Evolutionary conservation across 2,329 filamentous ascomycete genomes (phyloP), one percentile per base, ranked within the genome.

Genomic region (Penicillium sp.): DNA sequence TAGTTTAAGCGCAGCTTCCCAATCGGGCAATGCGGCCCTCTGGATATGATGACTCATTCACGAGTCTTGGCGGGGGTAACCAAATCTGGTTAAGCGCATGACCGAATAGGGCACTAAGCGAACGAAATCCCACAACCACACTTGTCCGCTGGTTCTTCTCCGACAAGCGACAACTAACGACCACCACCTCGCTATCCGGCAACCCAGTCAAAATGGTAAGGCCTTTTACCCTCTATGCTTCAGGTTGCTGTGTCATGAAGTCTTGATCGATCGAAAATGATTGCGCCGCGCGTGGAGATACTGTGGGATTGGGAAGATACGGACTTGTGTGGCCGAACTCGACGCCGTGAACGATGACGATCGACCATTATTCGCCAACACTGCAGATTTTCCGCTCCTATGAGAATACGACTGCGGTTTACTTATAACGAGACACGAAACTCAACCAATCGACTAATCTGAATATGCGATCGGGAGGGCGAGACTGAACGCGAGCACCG

Each of bases 201-300:
- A 78, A 77, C 68, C 76, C 76, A 77, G 77, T 78, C 77, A 80
- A 79, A 78, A 80, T 80, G 78, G 78, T 80, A 80, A 79, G 78
- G 61, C 52, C 59, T 45, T 57, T 66, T 55, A 52, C 30, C 30
- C 30, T 33, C 30, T 60, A 48, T 59, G 25, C 65, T 64, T 51
- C 60, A 64, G 61, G 57, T 61, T 69, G 64, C 65, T 67, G 62
- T 66, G 58, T 60, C 53, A 52, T 60, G 52, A 64, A 63, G 62
- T 68, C 61, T 65, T 67, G 65, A 59, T 60, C 57, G 57, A 68
- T 65, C 65, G 67, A 70, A 71, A 63, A 64, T 64, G 38, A 56
- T 53, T 46, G 40, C 57, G 59, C 58, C 54, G 37, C 61, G 19
- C 52, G 52, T 51, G 64, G 38, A 60, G 61, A 48, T 55, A 59